phyloP scores from a whole-genome alignment of 1,139 yeast genomes.

The Sugiyamaella xylanicola region DNA sequence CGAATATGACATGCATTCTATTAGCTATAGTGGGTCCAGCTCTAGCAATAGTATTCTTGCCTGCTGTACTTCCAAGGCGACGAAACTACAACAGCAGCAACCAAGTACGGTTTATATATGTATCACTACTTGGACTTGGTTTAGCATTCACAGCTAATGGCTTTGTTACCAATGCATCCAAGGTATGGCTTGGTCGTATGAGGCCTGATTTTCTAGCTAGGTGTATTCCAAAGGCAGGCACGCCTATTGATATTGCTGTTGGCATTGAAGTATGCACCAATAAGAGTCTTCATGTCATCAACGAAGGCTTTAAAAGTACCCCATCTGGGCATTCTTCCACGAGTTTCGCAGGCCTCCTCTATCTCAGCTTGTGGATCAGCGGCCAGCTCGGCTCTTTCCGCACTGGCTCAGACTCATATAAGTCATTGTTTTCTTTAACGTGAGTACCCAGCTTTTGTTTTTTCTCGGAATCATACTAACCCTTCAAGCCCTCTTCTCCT shows the following conservation, averaged over 20 bases:
- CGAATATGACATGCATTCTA: constrained; percentile 40
- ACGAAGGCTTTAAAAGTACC: constrained; percentile 76
- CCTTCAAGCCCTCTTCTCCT: constrained; percentile 33
- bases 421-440: constrained; percentile 35
- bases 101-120: constrained; percentile 40
- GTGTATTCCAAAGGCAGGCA: constrained; percentile 55
- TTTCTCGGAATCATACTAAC: neutral
- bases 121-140: constrained; percentile 50
- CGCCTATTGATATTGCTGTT: constrained; percentile 46
- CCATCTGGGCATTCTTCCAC: constrained; percentile 82
- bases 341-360: constrained; percentile 68
- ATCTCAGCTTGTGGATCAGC: constrained; percentile 60
- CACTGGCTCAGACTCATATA: constrained; percentile 40
- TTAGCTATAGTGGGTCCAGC: constrained; percentile 40
- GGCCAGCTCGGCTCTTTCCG: constrained; percentile 54
- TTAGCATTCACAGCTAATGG: constrained; percentile 48
- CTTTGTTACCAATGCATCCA: constrained; percentile 57
- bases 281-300: constrained; percentile 41
- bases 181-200: constrained; percentile 77
- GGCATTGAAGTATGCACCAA: constrained; percentile 59
- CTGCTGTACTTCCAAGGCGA: constrained; percentile 32
- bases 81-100: constrained; percentile 26
- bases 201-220: constrained; percentile 78
- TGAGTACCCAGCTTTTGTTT: constrained; percentile 14
- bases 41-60: constrained; percentile 36